Evolutionary conservation across 225 moss, liverwort and hornwort genomes (phyloP).

Genomic region (Bryoerythrophyllum caledonicum): DNA sequence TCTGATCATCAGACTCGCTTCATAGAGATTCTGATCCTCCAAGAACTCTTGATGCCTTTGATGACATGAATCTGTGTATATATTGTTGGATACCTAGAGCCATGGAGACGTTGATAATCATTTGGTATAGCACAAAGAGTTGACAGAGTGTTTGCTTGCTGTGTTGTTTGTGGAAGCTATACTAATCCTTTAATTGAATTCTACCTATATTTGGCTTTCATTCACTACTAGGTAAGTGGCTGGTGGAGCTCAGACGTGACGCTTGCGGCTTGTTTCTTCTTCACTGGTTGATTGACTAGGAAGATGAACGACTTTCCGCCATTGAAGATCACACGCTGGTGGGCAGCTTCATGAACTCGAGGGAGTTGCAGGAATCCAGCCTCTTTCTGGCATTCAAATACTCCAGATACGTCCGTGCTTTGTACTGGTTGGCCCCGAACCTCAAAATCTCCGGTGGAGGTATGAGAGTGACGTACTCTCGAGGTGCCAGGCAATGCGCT

Average conservation of each 20-base stretch:
- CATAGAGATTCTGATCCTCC: slow-evolving; percentile 55
- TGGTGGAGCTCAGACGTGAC: slow-evolving; percentile 3
- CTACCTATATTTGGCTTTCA: neutral
- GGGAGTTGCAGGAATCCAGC: slow-evolving; percentile 31
- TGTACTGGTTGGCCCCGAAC: slow-evolving; percentile 41
- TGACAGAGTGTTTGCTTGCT: neutral
- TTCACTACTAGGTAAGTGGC: neutral
- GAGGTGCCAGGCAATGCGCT: slow-evolving; percentile 47
- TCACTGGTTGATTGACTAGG: neutral
- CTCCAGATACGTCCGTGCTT: slow-evolving; percentile 46
- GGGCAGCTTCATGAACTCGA: slow-evolving; percentile 55
- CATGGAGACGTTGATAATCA: neutral
- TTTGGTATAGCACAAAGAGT: neutral
- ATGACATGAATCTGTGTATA: neutral
- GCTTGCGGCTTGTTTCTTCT: neutral
- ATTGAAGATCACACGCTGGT: slow-evolving; percentile 25
- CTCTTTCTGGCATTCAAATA: slow-evolving; percentile 50
- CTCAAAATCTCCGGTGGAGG: slow-evolving; percentile 43
- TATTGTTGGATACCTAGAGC: neutral
- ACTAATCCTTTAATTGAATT: neutral
- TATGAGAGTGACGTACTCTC: slow-evolving; percentile 17
- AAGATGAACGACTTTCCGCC: neutral
- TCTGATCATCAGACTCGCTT: slow-evolving; percentile 36
- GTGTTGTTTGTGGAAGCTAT: neutral
- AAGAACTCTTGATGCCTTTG: slow-evolving; percentile 39